phyloP scores from a whole-genome alignment of 2,329 filamentous ascomycete genomes.

The Fusarium aywerte region DNA sequence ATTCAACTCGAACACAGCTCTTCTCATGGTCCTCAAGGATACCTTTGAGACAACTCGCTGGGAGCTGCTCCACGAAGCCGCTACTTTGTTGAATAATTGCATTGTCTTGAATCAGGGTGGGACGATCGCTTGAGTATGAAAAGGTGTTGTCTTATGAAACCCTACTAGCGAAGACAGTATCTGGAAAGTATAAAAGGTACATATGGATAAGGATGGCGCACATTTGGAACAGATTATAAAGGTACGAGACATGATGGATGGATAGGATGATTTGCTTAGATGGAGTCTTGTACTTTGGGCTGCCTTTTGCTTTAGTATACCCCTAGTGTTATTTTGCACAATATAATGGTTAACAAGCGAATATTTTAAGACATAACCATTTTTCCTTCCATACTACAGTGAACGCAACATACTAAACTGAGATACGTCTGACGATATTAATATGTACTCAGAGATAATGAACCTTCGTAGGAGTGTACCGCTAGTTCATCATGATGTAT shows the following conservation, averaged over 20 bases:
- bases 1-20: constrained; percentile 83
- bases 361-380: neutral
- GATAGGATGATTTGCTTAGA: constrained; percentile 30
- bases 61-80: constrained; percentile 91
- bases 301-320: constrained; percentile 47
- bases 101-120: constrained; percentile 61
- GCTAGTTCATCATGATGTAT: constrained; percentile 8
- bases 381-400: neutral
- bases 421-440: neutral
- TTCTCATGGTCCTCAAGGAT: constrained; percentile 83
- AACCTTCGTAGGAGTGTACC: neutral
- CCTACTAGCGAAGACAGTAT: neutral
- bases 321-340: constrained; percentile 38
- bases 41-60: constrained; percentile 85
- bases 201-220: constrained; percentile 25
- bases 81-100: constrained; percentile 82
- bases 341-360: constrained; percentile 6
- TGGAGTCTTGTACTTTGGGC: constrained; percentile 31
- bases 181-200: neutral
- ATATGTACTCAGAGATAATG: neutral
- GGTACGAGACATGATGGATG: constrained; percentile 24
- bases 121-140: constrained; percentile 35
- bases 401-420: neutral
- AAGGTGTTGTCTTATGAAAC: neutral
- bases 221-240: constrained; percentile 1